A percentile compares a stretch with the other conserved stretches of the same genome.
These are phyloP conservation scores for Solanum commersonii DNA, from an alignment of 257 asterid genomes.

Conservation along the genomic window DNA sequence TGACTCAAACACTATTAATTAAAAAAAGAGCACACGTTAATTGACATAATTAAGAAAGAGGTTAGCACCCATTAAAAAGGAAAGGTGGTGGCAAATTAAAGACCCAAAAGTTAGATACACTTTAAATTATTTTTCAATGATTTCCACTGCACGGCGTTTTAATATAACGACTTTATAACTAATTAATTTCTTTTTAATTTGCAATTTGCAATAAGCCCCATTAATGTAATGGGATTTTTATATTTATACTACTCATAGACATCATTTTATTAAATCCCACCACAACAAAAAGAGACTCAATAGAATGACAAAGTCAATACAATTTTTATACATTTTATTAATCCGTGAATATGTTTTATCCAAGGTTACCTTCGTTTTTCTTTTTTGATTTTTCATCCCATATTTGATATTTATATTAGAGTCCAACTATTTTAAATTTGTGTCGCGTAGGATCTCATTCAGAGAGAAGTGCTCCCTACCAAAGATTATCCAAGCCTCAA, in stretches of 20 bases:
- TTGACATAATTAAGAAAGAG: not conserved
- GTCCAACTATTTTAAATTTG: no score
- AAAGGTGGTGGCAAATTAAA: not conserved
- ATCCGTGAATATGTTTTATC: not conserved
- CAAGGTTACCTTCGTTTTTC: no score
- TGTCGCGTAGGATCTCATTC: no score
- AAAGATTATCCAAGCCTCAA: no score
- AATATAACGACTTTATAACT: not conserved
- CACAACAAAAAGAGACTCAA: not conserved
- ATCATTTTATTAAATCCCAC: not conserved
- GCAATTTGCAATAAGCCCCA: not conserved
- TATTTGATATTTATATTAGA: no score
- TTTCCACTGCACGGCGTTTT: not conserved
- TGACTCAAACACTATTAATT: not conserved
- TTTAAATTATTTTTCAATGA: not conserved
- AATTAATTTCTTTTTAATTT: not conserved
- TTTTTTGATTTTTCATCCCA: no score
- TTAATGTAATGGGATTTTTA: not conserved
- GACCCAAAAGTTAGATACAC: not conserved
- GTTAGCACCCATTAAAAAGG: not conserved
- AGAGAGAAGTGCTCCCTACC: accelerated
- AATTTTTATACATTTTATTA: not conserved
- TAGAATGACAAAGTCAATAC: not conserved
- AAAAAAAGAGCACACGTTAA: not conserved
- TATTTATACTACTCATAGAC: not conserved